Percentiles rank a stretch among this genome's conserved stretches.
phyloP scores from a whole-genome alignment of 148 eudicot species.

The Amaranthus cruentus region DNA sequence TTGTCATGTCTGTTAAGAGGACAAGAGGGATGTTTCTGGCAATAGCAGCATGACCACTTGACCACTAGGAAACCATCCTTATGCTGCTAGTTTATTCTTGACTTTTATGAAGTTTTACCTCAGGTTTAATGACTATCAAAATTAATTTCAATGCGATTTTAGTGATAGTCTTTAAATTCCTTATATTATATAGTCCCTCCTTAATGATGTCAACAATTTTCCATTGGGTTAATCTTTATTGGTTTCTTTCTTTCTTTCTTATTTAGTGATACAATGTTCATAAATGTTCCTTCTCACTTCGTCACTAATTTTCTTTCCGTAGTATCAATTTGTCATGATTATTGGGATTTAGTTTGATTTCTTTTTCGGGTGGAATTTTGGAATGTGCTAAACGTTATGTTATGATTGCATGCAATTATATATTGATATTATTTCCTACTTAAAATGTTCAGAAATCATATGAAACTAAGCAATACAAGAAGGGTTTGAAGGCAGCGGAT shows the following conservation, averaged over 20 bases:
- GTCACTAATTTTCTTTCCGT: background rate
- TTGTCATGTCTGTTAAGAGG: background rate
- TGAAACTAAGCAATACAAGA: constrained; percentile 94
- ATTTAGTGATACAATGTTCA: background rate
- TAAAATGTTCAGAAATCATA: constrained; percentile 70
- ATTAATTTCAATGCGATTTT: background rate
- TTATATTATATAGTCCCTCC: background rate
- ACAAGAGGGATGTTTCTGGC: background rate
- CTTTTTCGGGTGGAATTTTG: background rate
- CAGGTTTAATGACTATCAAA: background rate
- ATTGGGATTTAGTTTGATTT: background rate
- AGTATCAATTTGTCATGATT: background rate
- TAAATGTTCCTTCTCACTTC: background rate
- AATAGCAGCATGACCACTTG: background rate
- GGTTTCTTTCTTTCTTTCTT: background rate
- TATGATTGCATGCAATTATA: background rate
- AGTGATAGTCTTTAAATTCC: background rate
- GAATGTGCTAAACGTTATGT: background rate
- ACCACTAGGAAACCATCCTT: background rate
- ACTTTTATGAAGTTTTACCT: background rate
- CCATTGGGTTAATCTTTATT: background rate
- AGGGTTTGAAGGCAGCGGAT: constrained; percentile 98
- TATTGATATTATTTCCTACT: background rate
- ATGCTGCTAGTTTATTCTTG: background rate
- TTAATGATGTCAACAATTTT: background rate